These are phyloP conservation scores for Daldinia sp. DNA, from an alignment of 2,329 filamentous ascomycete species.

Conservation along the genomic window DNA sequence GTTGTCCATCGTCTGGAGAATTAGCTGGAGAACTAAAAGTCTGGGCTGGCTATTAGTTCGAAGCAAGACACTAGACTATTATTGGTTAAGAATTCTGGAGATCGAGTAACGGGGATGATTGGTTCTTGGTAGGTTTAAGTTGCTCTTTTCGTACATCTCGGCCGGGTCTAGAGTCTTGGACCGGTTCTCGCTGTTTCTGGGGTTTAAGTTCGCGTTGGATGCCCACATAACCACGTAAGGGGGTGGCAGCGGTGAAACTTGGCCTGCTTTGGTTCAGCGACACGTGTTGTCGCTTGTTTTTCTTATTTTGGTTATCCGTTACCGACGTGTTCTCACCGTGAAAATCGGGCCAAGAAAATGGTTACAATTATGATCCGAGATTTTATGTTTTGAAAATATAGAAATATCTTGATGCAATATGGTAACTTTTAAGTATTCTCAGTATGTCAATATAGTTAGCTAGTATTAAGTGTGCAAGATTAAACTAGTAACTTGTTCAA, in stretches of 20 bases:
- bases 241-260: slow-evolving; percentile 27
- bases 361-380: not conserved
- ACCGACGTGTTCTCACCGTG: slow-evolving; percentile 2
- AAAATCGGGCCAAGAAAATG: not conserved
- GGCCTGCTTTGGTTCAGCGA: slow-evolving; percentile 29
- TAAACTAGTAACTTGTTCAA: slow-evolving; percentile 12
- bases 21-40: slow-evolving; percentile 18
- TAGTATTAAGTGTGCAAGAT: slow-evolving; percentile 3
- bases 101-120: slow-evolving; percentile 24
- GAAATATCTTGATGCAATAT: slow-evolving; percentile 15
- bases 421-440: not conserved
- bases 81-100: slow-evolving; percentile 25
- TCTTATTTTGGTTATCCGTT: slow-evolving; percentile 10
- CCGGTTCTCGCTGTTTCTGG: slow-evolving; percentile 13
- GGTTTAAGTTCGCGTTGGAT: slow-evolving; percentile 7
- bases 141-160: slow-evolving; percentile 18
- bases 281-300: slow-evolving; percentile 38
- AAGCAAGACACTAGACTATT: slow-evolving; percentile 21
- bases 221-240: slow-evolving; percentile 19
- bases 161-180: slow-evolving; percentile 25
- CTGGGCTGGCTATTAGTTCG: slow-evolving; percentile 10
- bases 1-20: slow-evolving; percentile 15
- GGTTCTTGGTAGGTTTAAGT: slow-evolving; percentile 11
- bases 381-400: not conserved
- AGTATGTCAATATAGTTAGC: slow-evolving; percentile 5